Base-by-base conservation (phyloP, 2,329 filamentous ascomycete genomes). In the Chaetomium sp. region DNA sequence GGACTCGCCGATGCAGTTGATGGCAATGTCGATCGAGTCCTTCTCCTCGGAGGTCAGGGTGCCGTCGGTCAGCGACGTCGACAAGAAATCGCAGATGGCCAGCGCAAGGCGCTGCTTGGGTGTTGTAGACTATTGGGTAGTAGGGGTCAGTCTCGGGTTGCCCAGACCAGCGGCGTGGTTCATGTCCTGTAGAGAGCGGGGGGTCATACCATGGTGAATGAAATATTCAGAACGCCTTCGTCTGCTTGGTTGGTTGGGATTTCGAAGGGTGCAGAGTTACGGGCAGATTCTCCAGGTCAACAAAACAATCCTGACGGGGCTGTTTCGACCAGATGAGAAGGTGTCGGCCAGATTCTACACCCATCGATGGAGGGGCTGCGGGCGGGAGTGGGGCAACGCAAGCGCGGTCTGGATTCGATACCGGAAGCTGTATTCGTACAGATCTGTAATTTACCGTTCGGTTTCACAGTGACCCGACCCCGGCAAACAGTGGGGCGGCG, bases 21-120 rank as follows among this genome's bases (percentile, higher is more conserved):
- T 85, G 70, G 95, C 95, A 60, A 99, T 90, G 76, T 99, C 95
- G 77, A 99, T 91, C 69, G 90, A 94, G 75, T 99, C 95, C 71
- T 89, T 87, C 78, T 99, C 94, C 73, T 98, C 95, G 72, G 90
- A 81, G 61, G 89, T 85, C 65, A 99, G 86, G 53, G 93, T 96
- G 74, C 95, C 95, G 77, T 99, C 95, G 68, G 87, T 90, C 72
- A 92, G 82, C 54, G 93, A 96, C 65, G 87, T 88, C 72, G 86
- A 86, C 67, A 99, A 90, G 83, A 97, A 99, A 81, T 98, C 92
- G 82, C 96, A 92, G 78, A 99, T 94, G 73, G 95, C 92, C 76
- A 99, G 91, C 78, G 95, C 95, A 69, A 99, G 90, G 81, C 93
- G 92, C 86, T 99, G 87, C 78, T 87, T 86, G 65, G 84, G 81